Evolutionary conservation across 139 green algal species (phyloP).

Genomic region (Volvox africanus): DNA sequence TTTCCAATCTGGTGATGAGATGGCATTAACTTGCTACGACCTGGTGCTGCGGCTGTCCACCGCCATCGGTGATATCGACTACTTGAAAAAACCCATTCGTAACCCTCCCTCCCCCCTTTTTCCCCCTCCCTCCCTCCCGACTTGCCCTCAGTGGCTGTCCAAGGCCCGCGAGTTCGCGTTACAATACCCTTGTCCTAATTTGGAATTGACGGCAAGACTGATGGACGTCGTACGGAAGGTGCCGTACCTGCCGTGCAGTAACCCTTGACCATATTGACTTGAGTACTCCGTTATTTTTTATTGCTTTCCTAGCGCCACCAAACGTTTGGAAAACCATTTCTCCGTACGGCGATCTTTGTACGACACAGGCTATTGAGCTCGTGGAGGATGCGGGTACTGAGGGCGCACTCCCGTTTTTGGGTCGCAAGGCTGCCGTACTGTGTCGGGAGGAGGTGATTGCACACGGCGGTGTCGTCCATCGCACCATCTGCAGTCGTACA

Average conservation of each 20-base stretch:
- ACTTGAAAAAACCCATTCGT: too few species aligned
- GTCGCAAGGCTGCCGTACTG: slow-evolving; percentile 17
- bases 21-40: too few species aligned
- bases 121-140: too few species aligned
- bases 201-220: background rate
- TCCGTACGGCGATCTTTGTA: too few species aligned
- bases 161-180: background rate
- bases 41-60: background rate
- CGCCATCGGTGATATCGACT: too few species aligned
- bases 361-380: background rate
- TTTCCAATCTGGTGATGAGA: too few species aligned
- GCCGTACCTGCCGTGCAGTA: too few species aligned
- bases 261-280: too few species aligned
- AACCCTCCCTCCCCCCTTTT: background rate
- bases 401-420: slow-evolving; percentile 22
- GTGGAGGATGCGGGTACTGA: slow-evolving; percentile 36
- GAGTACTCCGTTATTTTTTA: too few species aligned
- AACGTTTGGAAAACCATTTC: too few species aligned
- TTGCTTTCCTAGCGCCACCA: too few species aligned
- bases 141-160: slow-evolving; percentile 22
- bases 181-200: background rate
- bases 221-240: slow-evolving; percentile 33
- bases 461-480: background rate
- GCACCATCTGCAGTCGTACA: background rate
- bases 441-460: background rate